Evolutionary conservation across 352 stramenopile genomes (phyloP).

Genomic region (Globisporangium solare): DNA sequence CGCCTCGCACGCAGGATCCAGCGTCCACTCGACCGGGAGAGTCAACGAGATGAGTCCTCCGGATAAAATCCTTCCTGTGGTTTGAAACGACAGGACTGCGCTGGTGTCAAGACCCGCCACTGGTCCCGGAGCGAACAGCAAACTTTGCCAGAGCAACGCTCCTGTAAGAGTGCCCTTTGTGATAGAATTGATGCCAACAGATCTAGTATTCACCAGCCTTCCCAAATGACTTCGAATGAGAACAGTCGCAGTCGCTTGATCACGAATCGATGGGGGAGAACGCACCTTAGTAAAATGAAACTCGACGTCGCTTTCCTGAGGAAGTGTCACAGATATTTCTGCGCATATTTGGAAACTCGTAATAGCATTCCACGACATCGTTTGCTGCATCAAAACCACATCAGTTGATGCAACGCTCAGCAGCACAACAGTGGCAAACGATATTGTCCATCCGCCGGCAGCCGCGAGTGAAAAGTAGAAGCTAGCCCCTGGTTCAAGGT

Average conservation of each 20-base stretch:
- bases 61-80: slow-evolving; percentile 29
- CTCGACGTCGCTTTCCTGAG: slow-evolving; percentile 30
- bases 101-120: slow-evolving; percentile 46
- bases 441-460: slow-evolving; percentile 30
- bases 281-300: slow-evolving; percentile 39
- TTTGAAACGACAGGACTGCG: slow-evolving; percentile 33
- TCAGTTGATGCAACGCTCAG: slow-evolving; percentile 9
- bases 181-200: slow-evolving; percentile 29
- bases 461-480: slow-evolving; percentile 31
- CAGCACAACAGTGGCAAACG: slow-evolving; percentile 22
- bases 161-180: slow-evolving; percentile 29
- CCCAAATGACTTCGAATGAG: slow-evolving; percentile 41
- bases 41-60: slow-evolving; percentile 31
- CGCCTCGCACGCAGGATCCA: slow-evolving; percentile 24
- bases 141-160: slow-evolving; percentile 38
- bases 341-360: slow-evolving; percentile 27
- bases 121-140: slow-evolving; percentile 35
- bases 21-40: slow-evolving; percentile 43
- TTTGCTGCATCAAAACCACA: slow-evolving; percentile 5
- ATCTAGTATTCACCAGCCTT: slow-evolving; percentile 39
- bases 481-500: slow-evolving; percentile 28
- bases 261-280: slow-evolving; percentile 37
- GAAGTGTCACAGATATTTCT: slow-evolving; percentile 17
- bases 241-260: slow-evolving; percentile 13
- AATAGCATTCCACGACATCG: slow-evolving; percentile 9